A percentile compares a stretch with the other conserved stretches of the same genome.
Conservation (phyloP, 2,329 filamentous ascomycete species). For the Teratosphaeria nubilosa region DNA sequence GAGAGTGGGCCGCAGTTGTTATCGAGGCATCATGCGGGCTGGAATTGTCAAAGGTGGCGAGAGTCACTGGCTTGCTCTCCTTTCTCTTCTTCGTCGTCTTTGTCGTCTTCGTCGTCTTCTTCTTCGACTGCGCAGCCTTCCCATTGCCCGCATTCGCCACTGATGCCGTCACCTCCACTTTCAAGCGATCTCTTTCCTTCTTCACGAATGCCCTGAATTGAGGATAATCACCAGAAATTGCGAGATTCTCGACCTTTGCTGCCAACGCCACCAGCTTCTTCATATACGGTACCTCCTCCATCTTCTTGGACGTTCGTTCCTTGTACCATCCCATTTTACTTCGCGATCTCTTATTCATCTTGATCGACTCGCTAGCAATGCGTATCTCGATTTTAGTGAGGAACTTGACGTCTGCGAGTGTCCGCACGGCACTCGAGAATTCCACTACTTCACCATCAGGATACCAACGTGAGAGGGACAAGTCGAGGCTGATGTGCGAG, state of each 20-base stretch:
- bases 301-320: background rate
- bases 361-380: background rate
- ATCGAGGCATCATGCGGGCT: too few relatives aligned
- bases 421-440: background rate
- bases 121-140: background rate
- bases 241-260: background rate
- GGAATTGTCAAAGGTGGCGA: too few relatives aligned
- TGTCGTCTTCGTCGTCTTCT: background rate
- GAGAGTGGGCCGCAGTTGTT: too few relatives aligned
- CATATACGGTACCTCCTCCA: slow-evolving; percentile 1
- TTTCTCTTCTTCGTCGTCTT: background rate
- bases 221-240: background rate
- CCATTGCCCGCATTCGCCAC: background rate
- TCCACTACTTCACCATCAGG: too few relatives aligned
- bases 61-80: background rate
- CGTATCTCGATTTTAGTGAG: background rate
- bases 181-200: background rate
- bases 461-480: background rate
- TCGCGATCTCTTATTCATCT: background rate
- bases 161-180: background rate
- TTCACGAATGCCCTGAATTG: background rate
- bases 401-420: background rate
- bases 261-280: background rate
- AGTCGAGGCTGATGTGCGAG: background rate
- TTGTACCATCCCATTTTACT: background rate